Conservation (phyloP, 2,329 filamentous ascomycete genomes). For the Diaporthe aspalathi region DNA sequence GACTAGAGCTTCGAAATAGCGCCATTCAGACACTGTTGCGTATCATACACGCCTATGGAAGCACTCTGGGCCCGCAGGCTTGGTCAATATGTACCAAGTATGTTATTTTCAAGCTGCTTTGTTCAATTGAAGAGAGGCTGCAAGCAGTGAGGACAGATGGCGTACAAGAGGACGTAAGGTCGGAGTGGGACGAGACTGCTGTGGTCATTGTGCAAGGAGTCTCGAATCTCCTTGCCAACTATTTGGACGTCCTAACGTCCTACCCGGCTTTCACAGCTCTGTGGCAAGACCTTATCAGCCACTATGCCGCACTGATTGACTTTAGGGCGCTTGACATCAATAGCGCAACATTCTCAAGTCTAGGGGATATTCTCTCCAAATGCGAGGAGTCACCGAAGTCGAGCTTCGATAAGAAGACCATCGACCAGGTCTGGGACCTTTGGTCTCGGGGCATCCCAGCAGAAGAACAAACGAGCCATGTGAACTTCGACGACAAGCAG, state of each 20-base stretch:
- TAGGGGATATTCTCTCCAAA: slow-evolving; percentile 71
- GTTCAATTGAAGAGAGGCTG: slow-evolving; percentile 73
- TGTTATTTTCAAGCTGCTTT: slow-evolving; percentile 82
- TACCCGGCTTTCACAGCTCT: slow-evolving; percentile 76
- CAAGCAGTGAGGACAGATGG: slow-evolving; percentile 51
- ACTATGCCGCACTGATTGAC: slow-evolving; percentile 73
- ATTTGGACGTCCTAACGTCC: slow-evolving; percentile 77
- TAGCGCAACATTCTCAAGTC: slow-evolving; percentile 76
- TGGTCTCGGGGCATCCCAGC: slow-evolving; percentile 76
- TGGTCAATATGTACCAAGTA: slow-evolving; percentile 87
- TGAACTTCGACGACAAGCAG: slow-evolving; percentile 74
- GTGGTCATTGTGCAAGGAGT: slow-evolving; percentile 80
- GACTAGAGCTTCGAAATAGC: slow-evolving; percentile 83
- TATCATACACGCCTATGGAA: slow-evolving; percentile 92
- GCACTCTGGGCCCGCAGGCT: slow-evolving; percentile 78
- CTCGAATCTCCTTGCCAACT: slow-evolving; percentile 78
- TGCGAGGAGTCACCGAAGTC: slow-evolving; percentile 56
- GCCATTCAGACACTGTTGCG: slow-evolving; percentile 91
- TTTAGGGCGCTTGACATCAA: slow-evolving; percentile 76
- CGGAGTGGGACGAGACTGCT: slow-evolving; percentile 79
- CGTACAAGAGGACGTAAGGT: slow-evolving; percentile 55
- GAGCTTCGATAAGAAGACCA: slow-evolving; percentile 61
- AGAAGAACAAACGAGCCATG: slow-evolving; percentile 53
- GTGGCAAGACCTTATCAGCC: slow-evolving; percentile 79
- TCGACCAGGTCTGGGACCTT: slow-evolving; percentile 74